Percentiles rank a stretch among this genome's conserved stretches.
These are phyloP conservation scores for Cornus kousa DNA, from an alignment of 148 eudicot species.

Conservation along the genomic window DNA sequence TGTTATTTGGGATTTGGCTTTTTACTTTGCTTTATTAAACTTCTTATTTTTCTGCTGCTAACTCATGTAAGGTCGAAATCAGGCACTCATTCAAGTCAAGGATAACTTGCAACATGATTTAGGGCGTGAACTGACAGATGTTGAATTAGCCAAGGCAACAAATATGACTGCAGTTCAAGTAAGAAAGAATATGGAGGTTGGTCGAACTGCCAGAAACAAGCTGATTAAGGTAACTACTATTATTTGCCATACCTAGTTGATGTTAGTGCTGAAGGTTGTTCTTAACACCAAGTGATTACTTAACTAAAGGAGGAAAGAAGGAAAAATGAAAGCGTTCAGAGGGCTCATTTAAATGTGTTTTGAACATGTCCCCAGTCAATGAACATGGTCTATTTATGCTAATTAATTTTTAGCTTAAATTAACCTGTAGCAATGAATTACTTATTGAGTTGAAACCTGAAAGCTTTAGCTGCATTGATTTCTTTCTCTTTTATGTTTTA, in stretches of 20 bases:
- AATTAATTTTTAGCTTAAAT: background rate
- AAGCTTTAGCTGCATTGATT: background rate
- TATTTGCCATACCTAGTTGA: background rate
- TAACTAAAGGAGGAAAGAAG: no score
- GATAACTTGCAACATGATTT: slow-evolving; percentile 59
- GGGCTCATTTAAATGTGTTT: background rate
- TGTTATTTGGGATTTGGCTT: background rate
- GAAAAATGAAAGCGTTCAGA: no score
- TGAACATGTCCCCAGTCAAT: background rate
- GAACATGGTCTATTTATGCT: background rate
- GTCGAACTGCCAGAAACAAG: slow-evolving; percentile 85
- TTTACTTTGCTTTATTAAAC: background rate
- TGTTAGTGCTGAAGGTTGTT: background rate
- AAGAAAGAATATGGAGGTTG: slow-evolving; percentile 56
- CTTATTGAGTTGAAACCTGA: background rate
- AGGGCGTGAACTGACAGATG: slow-evolving; percentile 69
- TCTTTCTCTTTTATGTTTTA: background rate
- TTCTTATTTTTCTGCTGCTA: background rate
- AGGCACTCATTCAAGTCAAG: slow-evolving; percentile 68
- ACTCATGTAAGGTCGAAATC: slow-evolving; percentile 8
- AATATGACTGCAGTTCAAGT: slow-evolving; percentile 55
- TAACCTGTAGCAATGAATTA: background rate
- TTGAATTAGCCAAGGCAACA: slow-evolving; percentile 66
- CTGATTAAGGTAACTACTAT: slow-evolving; percentile 63
- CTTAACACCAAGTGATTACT: background rate